Evolutionary conservation across 2,329 filamentous ascomycete species (phyloP), one percentile per base, ranked within the genome.

Genomic region (Didymella pinodella): DNA sequence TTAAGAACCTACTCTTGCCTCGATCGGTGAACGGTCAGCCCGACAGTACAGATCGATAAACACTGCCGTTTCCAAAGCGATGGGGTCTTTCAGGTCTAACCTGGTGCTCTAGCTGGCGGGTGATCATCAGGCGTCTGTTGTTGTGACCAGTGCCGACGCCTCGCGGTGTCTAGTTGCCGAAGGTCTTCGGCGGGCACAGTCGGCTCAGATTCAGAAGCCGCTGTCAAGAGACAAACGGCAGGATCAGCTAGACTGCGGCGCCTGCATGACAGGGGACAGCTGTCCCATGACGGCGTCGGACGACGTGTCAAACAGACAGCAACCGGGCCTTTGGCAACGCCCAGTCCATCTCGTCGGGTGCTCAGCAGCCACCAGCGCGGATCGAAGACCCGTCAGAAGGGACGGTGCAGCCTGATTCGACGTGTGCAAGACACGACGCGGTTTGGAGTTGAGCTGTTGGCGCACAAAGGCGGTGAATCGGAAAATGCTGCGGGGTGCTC

Each of bases 211-310:
- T 31, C 45, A 51, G 55, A 40, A 29, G 25, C 26, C 11, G 50
- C 56, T 45, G 49, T 49, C 46, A 54, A 54, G 36, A 45, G 29
- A 48, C 38, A 48, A 46, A 40, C 50, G 40, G 32, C 55, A 50
- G 49, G 45, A 40, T 59, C 41, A 48, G 48, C 56, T 47, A 46
- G 49, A 54, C 14, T 44, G 49, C 46, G 49, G 50, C 56, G 45
- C 43, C 40, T 59, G 56, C 56, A 59, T 18, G 50, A 29, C 36
- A 50, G 25, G 40, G 36, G 40, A 26, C 34, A 46, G 26, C 14
- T 18, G 41, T 43, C 40, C 56, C 50, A 43, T 57, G 14, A 51
- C 41, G 34, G 43, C 8, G 48, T 20, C 26, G 20, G 40, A 46
- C 49, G 32, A 58, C 49, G 38, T 54, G 50, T 59, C 56, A 46